Evolutionary conservation across 2,329 filamentous ascomycete species (phyloP), one percentile per base, ranked within the genome.

Genomic region (Tolypocladium pustulatum): DNA sequence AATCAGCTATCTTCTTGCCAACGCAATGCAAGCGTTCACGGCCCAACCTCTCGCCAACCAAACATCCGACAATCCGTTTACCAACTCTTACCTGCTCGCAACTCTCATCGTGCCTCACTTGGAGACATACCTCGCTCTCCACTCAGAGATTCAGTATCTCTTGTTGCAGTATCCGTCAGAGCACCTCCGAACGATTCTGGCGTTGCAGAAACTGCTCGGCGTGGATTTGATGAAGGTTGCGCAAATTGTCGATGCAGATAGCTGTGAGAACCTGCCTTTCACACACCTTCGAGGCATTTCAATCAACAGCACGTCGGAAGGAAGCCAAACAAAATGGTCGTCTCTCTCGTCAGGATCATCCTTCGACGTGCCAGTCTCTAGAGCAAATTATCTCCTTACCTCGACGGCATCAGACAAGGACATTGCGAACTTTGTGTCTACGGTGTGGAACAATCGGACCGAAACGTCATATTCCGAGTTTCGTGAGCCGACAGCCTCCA

Each of bases 101-200:
- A 79, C 80, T 0, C 73, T 85, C 2, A 75, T 87, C 27, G 73
- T 86, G 43, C 81, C 83, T 1, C 81, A 85, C 60, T 73, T 87
- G 1, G 84, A 87, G 64, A 78, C 78, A 0, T 86, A 84, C 61
- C 72, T 87, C 55, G 75, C 78, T 5, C 72, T 76, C 1, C 81
- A 85, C 62, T 65, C 76, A 2, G 72, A 77, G 41, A 78, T 81
- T 25, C 78, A 78, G 12, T 80, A 86, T 59, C 75, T 87, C 0
- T 68, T 87, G 6, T 72, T 87, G 10, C 81, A 86, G 58, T 87
- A 83, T 61, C 78, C 83, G 0, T 70, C 78, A 0, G 78, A 81
- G 55, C 80, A 86, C 61, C 73, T 87, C 2, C 64, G 78, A 2
- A 83, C 82, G 3, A 73, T 86, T 2, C 66, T 85, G 5, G 81